Percentiles rank a stretch among this genome's conserved stretches.
phyloP scores from a whole-genome alignment of 306 rosid genomes.

The Hylodesmum podocarpum region DNA sequence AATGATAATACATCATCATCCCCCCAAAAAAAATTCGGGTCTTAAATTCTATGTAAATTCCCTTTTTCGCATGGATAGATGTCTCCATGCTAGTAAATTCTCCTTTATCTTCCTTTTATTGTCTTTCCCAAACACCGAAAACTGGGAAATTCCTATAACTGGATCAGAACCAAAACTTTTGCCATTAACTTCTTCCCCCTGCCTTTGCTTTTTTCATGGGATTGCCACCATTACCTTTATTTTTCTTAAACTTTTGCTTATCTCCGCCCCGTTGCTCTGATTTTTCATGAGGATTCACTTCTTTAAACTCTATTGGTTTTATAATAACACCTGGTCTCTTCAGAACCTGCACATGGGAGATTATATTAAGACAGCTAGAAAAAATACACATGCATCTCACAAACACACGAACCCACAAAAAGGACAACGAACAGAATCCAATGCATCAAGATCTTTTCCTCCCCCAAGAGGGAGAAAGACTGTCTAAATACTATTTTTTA shows the following conservation, averaged over 20 bases:
- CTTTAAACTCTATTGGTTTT: conserved; percentile 67
- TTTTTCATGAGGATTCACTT: conserved; percentile 66
- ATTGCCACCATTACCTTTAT: conserved; percentile 39
- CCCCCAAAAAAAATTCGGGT: neutral
- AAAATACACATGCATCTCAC: neutral
- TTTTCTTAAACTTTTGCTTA: conserved; percentile 44
- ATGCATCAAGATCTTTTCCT: neutral
- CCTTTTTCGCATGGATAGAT: neutral
- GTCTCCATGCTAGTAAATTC: neutral
- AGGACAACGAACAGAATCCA: neutral
- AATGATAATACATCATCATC: neutral
- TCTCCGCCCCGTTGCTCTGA: conserved; percentile 42
- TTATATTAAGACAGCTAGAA: neutral
- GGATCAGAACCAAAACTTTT: conserved; percentile 11
- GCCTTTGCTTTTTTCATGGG: conserved; percentile 42
- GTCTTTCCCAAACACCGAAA: conserved; percentile 25
- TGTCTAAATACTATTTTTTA: neutral
- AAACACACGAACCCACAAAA: neutral
- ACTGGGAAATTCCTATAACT: conserved; percentile 15
- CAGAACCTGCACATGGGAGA: conserved; percentile 58
- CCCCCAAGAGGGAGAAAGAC: neutral
- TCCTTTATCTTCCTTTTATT: neutral
- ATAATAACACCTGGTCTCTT: conserved; percentile 82
- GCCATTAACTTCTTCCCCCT: neutral
- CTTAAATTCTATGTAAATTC: neutral